Base-by-base conservation (phyloP, 495 filamentous ascomycete genomes). In the Xylaria flabelliformis region DNA sequence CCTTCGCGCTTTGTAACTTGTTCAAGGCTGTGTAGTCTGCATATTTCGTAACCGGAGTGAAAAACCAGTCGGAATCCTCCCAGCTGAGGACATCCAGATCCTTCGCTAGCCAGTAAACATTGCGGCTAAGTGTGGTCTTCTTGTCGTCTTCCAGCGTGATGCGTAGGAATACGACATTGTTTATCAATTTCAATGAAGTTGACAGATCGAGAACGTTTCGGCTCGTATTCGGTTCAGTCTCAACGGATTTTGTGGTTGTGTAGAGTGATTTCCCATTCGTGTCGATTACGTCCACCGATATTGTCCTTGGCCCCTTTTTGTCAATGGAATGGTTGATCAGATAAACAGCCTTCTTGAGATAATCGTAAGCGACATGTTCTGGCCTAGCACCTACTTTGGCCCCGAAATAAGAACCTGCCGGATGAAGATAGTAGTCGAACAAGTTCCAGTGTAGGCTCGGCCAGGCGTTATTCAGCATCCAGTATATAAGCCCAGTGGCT, bases 401-500 rank as follows among this genome's bases (percentile, higher is more conserved):
- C 0, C 90, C 90, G 62, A 88, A 91, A 69, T 89, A 91, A 2
- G 85, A 81, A 0, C 87, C 90, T 5, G 84, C 85, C 0, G 89
- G 85, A 26, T 81, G 83, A 34, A 91, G 78, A 72, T 91, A 91
- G 70, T 89, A 90, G 72, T 91, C 90, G 76, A 90, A 90, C 2
- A 91, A 74, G 68, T 89, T 88, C 90, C 90, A 92, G 75, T 91
- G 90, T 48, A 91, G 80, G 55, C 83, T 87, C 12, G 90, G 90
- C 86, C 89, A 91, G 0, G 89, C 90, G 61, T 85, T 85, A 70
- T 90, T 91, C 72, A 90, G 73, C 90, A 91, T 92, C 90, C 90
- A 91, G 79, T 92, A 92, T 7, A 92, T 85, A 50, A 88, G 24
- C 0, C 90, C 90, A 0, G 89, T 91, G 0, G 90, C 88, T 3